Evolutionary conservation across 225 moss, liverwort and hornwort species (phyloP).

Genomic region (Climacium dendroides): DNA sequence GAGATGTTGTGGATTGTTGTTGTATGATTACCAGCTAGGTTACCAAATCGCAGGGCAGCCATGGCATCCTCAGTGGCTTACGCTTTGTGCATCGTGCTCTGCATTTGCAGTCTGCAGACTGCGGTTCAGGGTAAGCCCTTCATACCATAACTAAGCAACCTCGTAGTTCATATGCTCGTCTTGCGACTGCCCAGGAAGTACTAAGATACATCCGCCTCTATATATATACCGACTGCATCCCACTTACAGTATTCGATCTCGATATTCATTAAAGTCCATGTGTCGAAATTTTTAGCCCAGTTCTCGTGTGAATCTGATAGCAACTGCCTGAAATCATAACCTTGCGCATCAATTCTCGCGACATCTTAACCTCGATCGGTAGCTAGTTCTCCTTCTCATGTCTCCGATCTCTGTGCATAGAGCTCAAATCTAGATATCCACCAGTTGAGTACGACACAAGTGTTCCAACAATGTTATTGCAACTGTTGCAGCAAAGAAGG

Average conservation of each 20-base stretch:
- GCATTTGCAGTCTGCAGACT: slow-evolving; percentile 14
- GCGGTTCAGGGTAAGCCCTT: not conserved
- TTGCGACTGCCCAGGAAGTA: not conserved
- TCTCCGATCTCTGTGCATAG: not conserved
- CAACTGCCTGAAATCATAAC: not conserved
- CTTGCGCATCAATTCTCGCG: not conserved
- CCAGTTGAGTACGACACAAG: not conserved
- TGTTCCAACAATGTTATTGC: not conserved
- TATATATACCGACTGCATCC: not conserved
- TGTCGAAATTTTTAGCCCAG: not conserved
- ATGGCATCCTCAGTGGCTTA: not conserved
- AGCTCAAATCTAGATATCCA: not conserved
- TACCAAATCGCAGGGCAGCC: not conserved
- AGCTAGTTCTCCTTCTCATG: not conserved
- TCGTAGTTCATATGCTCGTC: not conserved
- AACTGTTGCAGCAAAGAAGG: not conserved
- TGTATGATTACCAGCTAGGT: no score
- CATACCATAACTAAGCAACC: not conserved
- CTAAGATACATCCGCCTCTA: not conserved
- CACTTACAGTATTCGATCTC: not conserved
- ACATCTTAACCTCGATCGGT: not conserved
- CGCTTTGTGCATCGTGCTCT: slow-evolving; percentile 3
- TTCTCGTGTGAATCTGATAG: not conserved
- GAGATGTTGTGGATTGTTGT: not conserved
- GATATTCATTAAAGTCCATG: no score